phyloP scores from a whole-genome alignment of 2,329 filamentous ascomycete genomes.

The Clarireedia hainanense region DNA sequence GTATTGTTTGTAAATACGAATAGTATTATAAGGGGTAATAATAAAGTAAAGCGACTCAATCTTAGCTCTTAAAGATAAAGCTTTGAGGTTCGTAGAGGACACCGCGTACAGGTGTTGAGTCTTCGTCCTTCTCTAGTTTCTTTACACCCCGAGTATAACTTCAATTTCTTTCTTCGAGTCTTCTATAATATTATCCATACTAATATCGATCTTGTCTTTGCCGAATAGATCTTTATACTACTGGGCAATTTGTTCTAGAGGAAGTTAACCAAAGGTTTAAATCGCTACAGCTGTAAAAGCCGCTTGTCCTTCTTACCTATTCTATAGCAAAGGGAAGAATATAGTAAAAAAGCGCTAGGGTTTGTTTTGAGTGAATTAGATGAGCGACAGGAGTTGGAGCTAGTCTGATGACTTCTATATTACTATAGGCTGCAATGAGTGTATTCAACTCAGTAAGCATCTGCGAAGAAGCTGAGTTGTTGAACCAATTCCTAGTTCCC shows the following conservation, averaged over 20 bases:
- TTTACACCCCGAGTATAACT: slow-evolving; percentile 52
- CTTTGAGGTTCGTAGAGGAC: too few species aligned
- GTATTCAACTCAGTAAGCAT: slow-evolving; percentile 50
- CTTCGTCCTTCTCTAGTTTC: slow-evolving; percentile 27
- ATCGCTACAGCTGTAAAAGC: neutral
- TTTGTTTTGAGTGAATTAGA: slow-evolving; percentile 57
- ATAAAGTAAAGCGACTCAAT: too few species aligned
- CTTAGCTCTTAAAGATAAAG: too few species aligned
- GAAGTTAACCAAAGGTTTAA: neutral
- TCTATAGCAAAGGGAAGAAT: slow-evolving; percentile 54
- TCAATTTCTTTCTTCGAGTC: slow-evolving; percentile 50
- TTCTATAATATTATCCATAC: slow-evolving; percentile 57
- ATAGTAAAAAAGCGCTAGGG: slow-evolving; percentile 51
- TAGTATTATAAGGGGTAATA: too few species aligned
- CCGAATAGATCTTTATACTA: slow-evolving; percentile 59
- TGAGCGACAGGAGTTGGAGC: slow-evolving; percentile 58
- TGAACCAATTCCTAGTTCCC: slow-evolving; percentile 44
- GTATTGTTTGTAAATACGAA: too few species aligned
- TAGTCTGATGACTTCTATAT: slow-evolving; percentile 57
- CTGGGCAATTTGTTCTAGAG: slow-evolving; percentile 42
- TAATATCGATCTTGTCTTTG: slow-evolving; percentile 58
- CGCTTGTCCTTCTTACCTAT: neutral
- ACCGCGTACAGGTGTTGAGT: too few species aligned
- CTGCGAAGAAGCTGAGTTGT: slow-evolving; percentile 49
- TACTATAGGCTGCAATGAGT: slow-evolving; percentile 50